Evolutionary conservation across 2,329 filamentous ascomycete species (phyloP).

Genomic region (Aureobasidium uvarum): DNA sequence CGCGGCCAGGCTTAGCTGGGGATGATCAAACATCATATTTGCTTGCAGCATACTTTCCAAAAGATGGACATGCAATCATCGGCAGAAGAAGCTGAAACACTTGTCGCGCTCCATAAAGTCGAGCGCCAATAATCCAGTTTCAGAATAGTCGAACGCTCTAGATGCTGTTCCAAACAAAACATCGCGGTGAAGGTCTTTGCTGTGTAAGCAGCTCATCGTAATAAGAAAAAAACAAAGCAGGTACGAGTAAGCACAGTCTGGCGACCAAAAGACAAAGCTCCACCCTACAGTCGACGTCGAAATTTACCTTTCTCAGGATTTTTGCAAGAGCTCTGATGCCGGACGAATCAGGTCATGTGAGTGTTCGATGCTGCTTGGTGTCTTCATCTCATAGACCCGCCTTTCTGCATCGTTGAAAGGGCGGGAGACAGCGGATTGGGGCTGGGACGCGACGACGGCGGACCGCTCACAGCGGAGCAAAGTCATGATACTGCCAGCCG

Average conservation of each 20-base stretch:
- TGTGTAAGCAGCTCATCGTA: neutral
- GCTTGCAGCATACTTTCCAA: neutral
- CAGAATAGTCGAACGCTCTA: neutral
- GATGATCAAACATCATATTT: neutral
- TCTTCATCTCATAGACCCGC: conserved; percentile 15
- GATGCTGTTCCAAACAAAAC: neutral
- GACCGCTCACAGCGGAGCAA: conserved; percentile 6
- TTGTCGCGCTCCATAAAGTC: neutral
- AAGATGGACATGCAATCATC: neutral
- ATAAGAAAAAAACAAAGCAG: neutral
- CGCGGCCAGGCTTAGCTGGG: neutral
- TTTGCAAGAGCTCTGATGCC: conserved; percentile 31
- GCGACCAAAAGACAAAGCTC: conserved; percentile 12
- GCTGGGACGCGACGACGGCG: neutral
- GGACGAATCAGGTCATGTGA: conserved; percentile 32
- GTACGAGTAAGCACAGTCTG: conserved; percentile 20
- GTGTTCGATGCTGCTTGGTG: conserved; percentile 30
- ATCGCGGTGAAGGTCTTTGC: neutral
- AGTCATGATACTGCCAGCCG: conserved; percentile 13
- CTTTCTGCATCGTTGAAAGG: neutral
- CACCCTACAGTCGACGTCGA: conserved; percentile 33
- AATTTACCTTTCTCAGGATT: conserved; percentile 31
- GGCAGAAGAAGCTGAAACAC: neutral
- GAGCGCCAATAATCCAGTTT: conserved; percentile 20
- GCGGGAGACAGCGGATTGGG: conserved; percentile 9